Base-by-base conservation (phyloP, 2,329 filamentous ascomycete genomes). In the Akanthomyces dipterigenus region DNA sequence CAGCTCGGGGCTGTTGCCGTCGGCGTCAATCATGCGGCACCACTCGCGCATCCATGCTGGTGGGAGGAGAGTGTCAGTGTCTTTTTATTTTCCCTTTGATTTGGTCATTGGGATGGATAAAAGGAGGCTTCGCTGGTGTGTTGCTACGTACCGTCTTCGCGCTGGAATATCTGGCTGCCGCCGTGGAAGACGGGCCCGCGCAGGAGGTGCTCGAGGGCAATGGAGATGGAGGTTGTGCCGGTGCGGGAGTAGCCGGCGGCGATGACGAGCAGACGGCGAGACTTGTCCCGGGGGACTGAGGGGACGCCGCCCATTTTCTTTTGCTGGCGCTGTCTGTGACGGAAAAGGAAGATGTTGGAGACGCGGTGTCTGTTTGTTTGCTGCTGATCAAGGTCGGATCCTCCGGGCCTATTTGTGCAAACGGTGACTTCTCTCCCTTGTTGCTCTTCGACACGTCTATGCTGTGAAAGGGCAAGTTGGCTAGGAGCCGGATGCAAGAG, bases 121-220 rank as follows among this genome's bases (percentile, higher is more conserved):
- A 26, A 9, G 22, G 14, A 22, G 22, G 22, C 16, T 14, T 18
- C n/a, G n/a, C n/a, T n/a, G n/a, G n/a, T n/a, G n/a, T n/a, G n/a
- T n/a, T n/a, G n/a, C 8, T 63, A 43, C 65, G 46, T 64, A 75
- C 74, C 68, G 34, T 76, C 72, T 61, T 76, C 71, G 24, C 73
- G 69, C 1, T 68, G 63, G 9, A 75, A 62, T 5, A 75, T 64
- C 46, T 74, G 71, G 1, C 71, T 80, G 26, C 80, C 80, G 55
- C 78, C 77, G 63, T 83, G 80, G 66, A 79, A 76, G 48, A 78
- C 74, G 3, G 80, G 80, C 0, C 77, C 79, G 42, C 78, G 67
- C 6, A 82, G 75, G 3, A 82, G 72, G 61, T 75, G 77, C 62
- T 72, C 73, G 9, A 82, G 69, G 1, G 80, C 80, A 43, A 75